Evolutionary conservation across 2,329 filamentous ascomycete species (phyloP).

Genomic region (Cladophialophora exuberans): DNA sequence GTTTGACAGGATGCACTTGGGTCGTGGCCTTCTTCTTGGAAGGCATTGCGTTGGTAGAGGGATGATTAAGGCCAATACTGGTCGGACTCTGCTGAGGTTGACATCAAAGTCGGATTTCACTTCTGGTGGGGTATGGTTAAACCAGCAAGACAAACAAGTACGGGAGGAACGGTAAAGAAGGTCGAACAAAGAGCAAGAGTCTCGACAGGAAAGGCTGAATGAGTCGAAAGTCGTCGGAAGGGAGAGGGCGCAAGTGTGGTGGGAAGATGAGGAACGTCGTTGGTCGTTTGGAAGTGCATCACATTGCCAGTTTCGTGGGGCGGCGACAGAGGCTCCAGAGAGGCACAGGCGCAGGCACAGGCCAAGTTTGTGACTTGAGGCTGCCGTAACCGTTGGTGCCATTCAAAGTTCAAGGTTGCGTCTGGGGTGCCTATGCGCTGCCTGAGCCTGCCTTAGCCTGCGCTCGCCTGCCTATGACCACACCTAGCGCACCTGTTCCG

Average conservation of each 20-base stretch:
- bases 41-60: constrained; percentile 25
- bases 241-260: constrained; percentile 15
- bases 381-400: too few species aligned
- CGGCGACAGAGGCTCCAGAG: constrained; percentile 13
- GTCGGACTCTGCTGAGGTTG: constrained; percentile 18
- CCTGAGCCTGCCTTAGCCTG: too few species aligned
- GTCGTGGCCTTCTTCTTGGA: constrained; percentile 32
- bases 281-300: not conserved
- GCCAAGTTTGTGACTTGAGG: constrained; percentile 1
- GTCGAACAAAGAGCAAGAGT: constrained; percentile 1
- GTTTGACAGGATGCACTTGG: constrained; percentile 20
- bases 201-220: not conserved
- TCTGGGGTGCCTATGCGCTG: too few species aligned
- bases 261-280: constrained; percentile 12
- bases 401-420: too few species aligned
- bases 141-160: constrained; percentile 5
- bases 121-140: constrained; percentile 26
- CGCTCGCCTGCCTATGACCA: too few species aligned
- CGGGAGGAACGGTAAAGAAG: constrained; percentile 4
- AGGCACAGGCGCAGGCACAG: not conserved
- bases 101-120: constrained; percentile 23
- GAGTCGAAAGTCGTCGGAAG: not conserved
- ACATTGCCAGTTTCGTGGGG: constrained; percentile 10
- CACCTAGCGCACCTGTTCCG: too few species aligned
- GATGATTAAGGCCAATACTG: constrained; percentile 11